Percentiles rank a stretch among this genome's conserved stretches.
Conservation (phyloP, 495 filamentous ascomycete species). For the Podospora sp. region DNA sequence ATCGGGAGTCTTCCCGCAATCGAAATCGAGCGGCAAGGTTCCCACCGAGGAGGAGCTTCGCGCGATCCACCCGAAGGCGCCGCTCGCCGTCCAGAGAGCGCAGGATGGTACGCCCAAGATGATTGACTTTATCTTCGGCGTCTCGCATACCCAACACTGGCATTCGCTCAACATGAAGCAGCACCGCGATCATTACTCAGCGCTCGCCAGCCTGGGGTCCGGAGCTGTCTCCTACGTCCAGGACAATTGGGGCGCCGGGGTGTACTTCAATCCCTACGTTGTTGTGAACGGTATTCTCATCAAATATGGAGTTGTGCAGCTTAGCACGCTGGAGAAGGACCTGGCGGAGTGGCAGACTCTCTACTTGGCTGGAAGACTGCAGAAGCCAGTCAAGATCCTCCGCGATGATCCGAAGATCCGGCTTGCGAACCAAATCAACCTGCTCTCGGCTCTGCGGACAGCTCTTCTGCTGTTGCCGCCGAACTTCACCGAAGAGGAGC, state of each 20-base stretch:
- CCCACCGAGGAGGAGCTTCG: slow-evolving; percentile 56
- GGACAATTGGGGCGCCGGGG: slow-evolving; percentile 85
- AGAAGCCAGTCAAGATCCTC: slow-evolving; percentile 97
- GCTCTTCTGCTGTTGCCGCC: slow-evolving; percentile 83
- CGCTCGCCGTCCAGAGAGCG: slow-evolving; percentile 72
- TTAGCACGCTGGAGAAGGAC: slow-evolving; percentile 83
- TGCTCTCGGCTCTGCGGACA: slow-evolving; percentile 86
- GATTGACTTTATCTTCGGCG: slow-evolving; percentile 98
- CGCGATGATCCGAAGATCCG: slow-evolving; percentile 90
- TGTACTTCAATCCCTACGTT: slow-evolving; percentile 96
- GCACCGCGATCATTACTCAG: slow-evolving; percentile 91
- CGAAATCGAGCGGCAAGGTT: slow-evolving; percentile 45
- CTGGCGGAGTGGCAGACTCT: slow-evolving; percentile 87
- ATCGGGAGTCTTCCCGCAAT: slow-evolving; percentile 92
- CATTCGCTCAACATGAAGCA: slow-evolving; percentile 87
- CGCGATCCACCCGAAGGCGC: slow-evolving; percentile 73
- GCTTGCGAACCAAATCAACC: slow-evolving; percentile 91
- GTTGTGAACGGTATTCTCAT: slow-evolving; percentile 95
- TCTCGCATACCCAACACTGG: slow-evolving; percentile 95
- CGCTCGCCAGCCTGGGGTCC: slow-evolving; percentile 80
- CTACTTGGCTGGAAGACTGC: slow-evolving; percentile 90
- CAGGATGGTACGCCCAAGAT: slow-evolving; percentile 89
- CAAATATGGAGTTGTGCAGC: slow-evolving; percentile 95
- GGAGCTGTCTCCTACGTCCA: slow-evolving; percentile 80
- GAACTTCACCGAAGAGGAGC: slow-evolving; percentile 79